Conservation (phyloP, 2,329 filamentous ascomycete species). For the Ophiosphaerella herpotricha region DNA sequence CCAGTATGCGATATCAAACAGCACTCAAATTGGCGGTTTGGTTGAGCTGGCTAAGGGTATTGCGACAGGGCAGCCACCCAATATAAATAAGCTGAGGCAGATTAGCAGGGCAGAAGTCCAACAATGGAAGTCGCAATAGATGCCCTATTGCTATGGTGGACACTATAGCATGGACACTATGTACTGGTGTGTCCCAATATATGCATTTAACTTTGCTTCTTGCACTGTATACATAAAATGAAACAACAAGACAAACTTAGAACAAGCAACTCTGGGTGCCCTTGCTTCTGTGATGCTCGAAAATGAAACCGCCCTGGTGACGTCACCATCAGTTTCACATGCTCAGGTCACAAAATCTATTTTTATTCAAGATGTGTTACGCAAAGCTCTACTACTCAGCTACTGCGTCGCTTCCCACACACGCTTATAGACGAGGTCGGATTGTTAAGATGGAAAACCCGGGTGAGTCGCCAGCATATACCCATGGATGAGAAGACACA, state of each 20-base stretch:
- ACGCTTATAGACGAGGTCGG: neutral
- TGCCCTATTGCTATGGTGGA: neutral
- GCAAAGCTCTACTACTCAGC: no score
- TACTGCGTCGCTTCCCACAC: neutral
- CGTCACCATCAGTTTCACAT: slow-evolving; percentile 15
- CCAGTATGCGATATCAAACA: slow-evolving; percentile 69
- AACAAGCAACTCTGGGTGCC: no score
- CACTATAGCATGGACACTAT: neutral
- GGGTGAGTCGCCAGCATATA: slow-evolving; percentile 17
- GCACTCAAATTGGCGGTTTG: slow-evolving; percentile 66
- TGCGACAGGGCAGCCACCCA: slow-evolving; percentile 71
- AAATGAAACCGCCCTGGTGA: slow-evolving; percentile 4
- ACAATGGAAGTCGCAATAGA: slow-evolving; percentile 43
- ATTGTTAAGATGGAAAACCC: slow-evolving; percentile 32
- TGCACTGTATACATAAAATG: neutral
- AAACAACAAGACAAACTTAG: neutral
- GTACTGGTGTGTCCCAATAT: neutral
- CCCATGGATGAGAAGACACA: neutral
- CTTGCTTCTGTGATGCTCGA: no score
- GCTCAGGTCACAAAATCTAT: neutral
- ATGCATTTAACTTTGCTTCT: neutral
- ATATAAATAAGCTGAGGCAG: slow-evolving; percentile 77
- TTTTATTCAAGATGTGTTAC: no score
- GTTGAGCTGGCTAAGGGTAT: slow-evolving; percentile 77
- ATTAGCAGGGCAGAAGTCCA: slow-evolving; percentile 59